These are phyloP conservation scores for Leccinellum rugosiceps DNA, from an alignment of 768 basidiomycete species.

Conservation along the genomic window DNA sequence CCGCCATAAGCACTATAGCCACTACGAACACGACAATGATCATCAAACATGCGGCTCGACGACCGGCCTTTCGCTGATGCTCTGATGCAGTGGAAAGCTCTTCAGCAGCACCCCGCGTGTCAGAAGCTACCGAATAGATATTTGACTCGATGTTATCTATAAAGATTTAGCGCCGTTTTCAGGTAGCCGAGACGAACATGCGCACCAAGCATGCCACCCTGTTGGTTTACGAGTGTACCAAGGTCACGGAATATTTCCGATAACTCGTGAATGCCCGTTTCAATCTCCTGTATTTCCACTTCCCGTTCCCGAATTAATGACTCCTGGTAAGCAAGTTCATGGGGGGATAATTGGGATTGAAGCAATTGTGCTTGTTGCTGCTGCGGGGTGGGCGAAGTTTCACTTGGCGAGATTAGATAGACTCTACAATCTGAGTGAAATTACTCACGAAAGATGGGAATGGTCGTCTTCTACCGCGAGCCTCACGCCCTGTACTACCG, in stretches of 20 bases:
- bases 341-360: constrained; percentile 75
- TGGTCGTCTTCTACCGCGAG: constrained; percentile 77
- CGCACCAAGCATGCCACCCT: constrained; percentile 92
- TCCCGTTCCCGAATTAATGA: constrained; percentile 81
- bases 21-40: constrained; percentile 83
- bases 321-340: constrained; percentile 95
- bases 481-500: constrained; percentile 84
- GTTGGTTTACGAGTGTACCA: constrained; percentile 90
- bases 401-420: constrained; percentile 21
- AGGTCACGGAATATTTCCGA: constrained; percentile 96
- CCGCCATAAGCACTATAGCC: constrained; percentile 87
- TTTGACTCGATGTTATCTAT: constrained; percentile 95
- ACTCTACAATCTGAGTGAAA: neutral
- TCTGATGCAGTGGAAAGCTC: constrained; percentile 88
- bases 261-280: constrained; percentile 93
- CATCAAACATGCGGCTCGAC: constrained; percentile 86
- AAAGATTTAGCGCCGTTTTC: neutral
- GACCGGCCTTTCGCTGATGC: constrained; percentile 92
- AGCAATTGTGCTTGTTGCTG: constrained; percentile 69
- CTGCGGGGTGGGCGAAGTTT: constrained; percentile 44
- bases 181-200: constrained; percentile 2
- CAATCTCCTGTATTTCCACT: constrained; percentile 92
- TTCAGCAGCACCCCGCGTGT: constrained; percentile 78
- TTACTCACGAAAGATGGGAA: constrained; percentile 27
- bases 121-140: constrained; percentile 78